Evolutionary conservation across 2,329 filamentous ascomycete species (phyloP).

Genomic region (Neopestalotiopsis sp.): DNA sequence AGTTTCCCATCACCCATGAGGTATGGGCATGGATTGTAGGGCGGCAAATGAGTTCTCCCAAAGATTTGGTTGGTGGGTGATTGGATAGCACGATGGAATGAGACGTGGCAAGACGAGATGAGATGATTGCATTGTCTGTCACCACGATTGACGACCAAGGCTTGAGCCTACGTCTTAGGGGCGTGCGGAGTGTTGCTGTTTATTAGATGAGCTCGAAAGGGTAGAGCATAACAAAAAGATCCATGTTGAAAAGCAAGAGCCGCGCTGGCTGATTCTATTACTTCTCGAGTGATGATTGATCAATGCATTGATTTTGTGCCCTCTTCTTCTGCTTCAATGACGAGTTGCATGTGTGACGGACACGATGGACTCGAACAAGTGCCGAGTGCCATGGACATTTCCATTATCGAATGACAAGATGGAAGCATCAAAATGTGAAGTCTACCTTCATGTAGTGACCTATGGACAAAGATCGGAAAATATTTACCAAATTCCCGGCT

Average conservation of each 20-base stretch:
- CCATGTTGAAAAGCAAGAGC: not conserved
- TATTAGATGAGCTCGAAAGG: conserved; percentile 4
- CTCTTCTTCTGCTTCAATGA: not conserved
- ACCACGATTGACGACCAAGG: conserved; percentile 3
- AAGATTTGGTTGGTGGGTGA: not conserved
- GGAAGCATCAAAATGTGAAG: no score
- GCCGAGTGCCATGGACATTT: no score
- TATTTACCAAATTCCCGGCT: no score
- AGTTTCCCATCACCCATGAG: not conserved
- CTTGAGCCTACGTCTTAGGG: not conserved
- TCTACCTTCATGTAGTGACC: no score
- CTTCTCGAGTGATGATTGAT: not conserved
- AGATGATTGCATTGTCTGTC: not conserved
- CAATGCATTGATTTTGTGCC: not conserved
- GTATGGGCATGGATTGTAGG: not conserved
- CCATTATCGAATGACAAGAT: no score
- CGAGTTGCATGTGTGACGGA: no score
- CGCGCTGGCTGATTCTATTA: not conserved
- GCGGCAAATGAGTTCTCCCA: not conserved
- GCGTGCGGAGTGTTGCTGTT: not conserved
- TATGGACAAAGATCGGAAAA: no score
- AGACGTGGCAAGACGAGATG: not conserved
- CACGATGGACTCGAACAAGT: no score
- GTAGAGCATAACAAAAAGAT: conserved; percentile 7
- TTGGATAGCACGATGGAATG: not conserved